Conservation (phyloP, 192 early-diverging fungal species). For the Backusella westeae region DNA sequence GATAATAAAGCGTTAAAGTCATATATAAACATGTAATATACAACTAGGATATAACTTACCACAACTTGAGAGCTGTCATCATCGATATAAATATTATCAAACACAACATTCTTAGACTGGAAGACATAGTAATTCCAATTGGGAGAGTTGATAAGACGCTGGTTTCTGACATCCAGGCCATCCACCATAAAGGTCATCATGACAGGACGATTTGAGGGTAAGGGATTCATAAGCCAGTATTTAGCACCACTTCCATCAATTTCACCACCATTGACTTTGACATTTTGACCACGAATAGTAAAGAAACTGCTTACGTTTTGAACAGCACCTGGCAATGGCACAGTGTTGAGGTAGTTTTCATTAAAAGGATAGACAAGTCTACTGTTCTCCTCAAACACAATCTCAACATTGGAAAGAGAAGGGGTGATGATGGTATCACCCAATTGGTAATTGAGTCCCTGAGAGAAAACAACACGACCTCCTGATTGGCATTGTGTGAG, state of each 20-base stretch:
- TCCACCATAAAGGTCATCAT: conserved; percentile 3
- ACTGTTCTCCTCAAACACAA: not conserved
- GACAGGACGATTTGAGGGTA: not conserved
- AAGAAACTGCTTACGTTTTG: not conserved
- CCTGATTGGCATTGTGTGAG: not conserved
- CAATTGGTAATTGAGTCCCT: not conserved
- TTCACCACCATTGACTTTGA: not conserved
- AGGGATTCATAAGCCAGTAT: not conserved
- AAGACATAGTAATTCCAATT: conserved; percentile 2
- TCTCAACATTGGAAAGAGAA: not conserved
- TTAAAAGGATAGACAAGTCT: not conserved
- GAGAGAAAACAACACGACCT: not conserved
- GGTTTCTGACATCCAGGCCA: not conserved
- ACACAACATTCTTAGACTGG: not conserved
- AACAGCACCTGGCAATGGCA: not conserved
- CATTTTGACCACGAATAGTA: not conserved
- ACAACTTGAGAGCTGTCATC: not conserved
- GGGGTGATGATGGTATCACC: not conserved
- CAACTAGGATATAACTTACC: not conserved
- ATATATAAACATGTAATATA: not conserved
- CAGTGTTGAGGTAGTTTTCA: not conserved
- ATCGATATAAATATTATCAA: not conserved
- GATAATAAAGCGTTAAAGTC: not conserved
- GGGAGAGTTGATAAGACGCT: not conserved
- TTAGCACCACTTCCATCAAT: not conserved